These are phyloP conservation scores for Ensete ventricosum DNA, from an alignment of 176 grass and related monocot genomes.

Conservation along the genomic window DNA sequence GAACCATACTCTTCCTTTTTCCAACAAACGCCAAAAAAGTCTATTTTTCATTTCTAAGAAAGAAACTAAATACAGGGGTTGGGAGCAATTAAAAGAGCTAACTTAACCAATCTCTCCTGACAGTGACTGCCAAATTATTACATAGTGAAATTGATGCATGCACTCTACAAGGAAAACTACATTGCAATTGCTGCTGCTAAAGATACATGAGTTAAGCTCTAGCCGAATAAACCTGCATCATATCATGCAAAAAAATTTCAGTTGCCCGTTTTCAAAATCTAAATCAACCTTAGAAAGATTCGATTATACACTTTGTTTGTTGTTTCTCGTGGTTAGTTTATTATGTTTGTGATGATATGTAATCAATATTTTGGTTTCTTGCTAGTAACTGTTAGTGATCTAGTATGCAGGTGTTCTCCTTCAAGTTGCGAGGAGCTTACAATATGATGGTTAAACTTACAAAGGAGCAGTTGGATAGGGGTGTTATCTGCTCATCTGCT, in stretches of 20 bases:
- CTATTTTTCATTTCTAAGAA: too few species aligned
- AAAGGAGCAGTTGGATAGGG: constrained; percentile 57
- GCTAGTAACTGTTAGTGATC: neutral
- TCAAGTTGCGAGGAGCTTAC: constrained; percentile 97
- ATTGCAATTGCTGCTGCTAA: neutral
- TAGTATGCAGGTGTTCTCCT: constrained; percentile 71
- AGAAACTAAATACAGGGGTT: neutral
- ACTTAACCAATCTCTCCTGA: neutral
- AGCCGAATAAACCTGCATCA: neutral
- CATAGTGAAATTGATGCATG: neutral
- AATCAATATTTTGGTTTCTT: constrained; percentile 8
- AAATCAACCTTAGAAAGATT: too few species aligned
- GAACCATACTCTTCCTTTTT: too few species aligned
- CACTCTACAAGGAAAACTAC: neutral
- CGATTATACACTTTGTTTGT: neutral
- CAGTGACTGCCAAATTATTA: neutral
- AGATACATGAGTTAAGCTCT: neutral
- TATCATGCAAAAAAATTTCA: neutral
- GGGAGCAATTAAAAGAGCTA: neutral
- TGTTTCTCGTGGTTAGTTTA: neutral
- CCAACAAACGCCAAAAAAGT: too few species aligned
- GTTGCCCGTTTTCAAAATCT: too few species aligned
- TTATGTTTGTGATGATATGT: neutral
- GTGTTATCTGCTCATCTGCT: constrained; percentile 96
- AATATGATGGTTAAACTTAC: constrained; percentile 98